A percentile compares a stretch with the other conserved stretches of the same genome.
Conservation (phyloP, 768 basidiomycete species). For the Podaxis sp. region DNA sequence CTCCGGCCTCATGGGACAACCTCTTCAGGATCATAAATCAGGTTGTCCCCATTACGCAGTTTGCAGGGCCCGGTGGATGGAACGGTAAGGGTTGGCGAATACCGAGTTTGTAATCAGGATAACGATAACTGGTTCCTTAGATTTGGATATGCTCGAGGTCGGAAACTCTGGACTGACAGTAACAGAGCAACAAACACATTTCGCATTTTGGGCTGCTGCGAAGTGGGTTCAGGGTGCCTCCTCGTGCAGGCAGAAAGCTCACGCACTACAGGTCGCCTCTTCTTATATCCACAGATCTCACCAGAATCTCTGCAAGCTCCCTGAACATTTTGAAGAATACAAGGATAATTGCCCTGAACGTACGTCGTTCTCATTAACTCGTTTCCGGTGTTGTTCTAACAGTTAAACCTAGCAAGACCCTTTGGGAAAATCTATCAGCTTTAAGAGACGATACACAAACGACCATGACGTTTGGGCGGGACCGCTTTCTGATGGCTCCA, state of each 20-base stretch:
- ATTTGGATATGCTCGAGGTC: conserved; percentile 55
- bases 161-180: conserved; percentile 44
- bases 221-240: conserved; percentile 30
- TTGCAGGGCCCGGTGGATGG: conserved; percentile 45
- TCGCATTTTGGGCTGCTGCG: conserved; percentile 53
- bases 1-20: conserved; percentile 47
- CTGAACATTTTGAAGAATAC: conserved; percentile 40
- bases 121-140: conserved; percentile 20
- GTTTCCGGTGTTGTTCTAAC: background rate
- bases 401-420: conserved; percentile 39
- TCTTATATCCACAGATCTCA: conserved; percentile 44
- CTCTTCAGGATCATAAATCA: conserved; percentile 52
- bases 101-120: background rate
- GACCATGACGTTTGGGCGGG: conserved; percentile 52
- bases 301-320: conserved; percentile 30
- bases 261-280: conserved; percentile 36
- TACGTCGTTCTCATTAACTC: conserved; percentile 19
- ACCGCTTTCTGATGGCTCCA: conserved; percentile 47
- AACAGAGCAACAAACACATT: conserved; percentile 46
- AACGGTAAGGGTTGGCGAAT: conserved; percentile 29
- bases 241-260: background rate
- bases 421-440: conserved; percentile 42
- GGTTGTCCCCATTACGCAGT: conserved; percentile 49
- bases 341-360: conserved; percentile 45
- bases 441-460: conserved; percentile 48